A percentile compares a stretch with the other conserved stretches of the same genome.
These are phyloP conservation scores for Adansonia madagascariensis DNA, from an alignment of 441 rosid genomes.

Conservation along the genomic window DNA sequence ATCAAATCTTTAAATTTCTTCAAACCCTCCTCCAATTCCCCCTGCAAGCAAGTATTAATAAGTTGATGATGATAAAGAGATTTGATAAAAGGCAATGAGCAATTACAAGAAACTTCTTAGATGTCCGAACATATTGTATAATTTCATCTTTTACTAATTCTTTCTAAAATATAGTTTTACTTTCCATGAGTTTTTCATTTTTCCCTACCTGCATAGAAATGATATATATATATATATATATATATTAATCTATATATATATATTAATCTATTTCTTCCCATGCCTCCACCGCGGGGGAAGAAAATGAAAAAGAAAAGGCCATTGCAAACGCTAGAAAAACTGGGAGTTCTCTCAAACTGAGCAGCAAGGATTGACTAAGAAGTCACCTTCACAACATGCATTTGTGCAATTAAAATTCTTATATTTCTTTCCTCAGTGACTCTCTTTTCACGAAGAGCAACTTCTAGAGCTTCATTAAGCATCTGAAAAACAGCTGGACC, in stretches of 20 bases:
- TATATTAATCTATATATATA: neutral
- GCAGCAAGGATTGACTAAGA: constrained; percentile 14
- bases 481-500: constrained; percentile 79
- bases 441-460: constrained; percentile 54
- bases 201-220: neutral
- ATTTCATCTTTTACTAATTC: neutral
- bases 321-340: neutral
- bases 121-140: neutral
- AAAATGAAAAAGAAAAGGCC: neutral
- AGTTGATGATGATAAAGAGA: neutral
- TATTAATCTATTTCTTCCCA: neutral
- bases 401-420: constrained; percentile 77
- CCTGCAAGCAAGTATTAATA: constrained; percentile 47
- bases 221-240: neutral
- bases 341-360: neutral
- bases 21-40: constrained; percentile 69
- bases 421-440: constrained; percentile 87
- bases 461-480: constrained; percentile 69
- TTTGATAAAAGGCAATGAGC: neutral
- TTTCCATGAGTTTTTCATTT: neutral
- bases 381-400: constrained; percentile 78
- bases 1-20: constrained; percentile 73
- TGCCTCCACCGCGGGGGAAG: neutral
- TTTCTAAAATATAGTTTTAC: neutral
- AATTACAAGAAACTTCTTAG: neutral